Conservation (phyloP, 164 flowering plant species). For the Warburgia ugandensis region DNA sequence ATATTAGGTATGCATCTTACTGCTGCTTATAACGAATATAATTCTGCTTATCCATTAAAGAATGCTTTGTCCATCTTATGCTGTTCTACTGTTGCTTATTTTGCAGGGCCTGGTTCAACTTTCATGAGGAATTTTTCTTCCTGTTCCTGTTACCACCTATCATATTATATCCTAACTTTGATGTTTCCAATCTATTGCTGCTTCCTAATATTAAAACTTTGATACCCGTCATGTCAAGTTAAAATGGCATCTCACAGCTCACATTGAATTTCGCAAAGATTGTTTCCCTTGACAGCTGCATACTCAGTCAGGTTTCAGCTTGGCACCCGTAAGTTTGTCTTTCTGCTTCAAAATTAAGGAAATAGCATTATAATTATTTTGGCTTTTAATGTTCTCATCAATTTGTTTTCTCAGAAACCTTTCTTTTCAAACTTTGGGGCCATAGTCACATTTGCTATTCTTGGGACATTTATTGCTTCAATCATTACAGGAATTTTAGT, state of each 20-base stretch:
- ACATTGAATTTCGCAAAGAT: background rate
- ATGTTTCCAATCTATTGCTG: background rate
- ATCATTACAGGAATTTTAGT: constrained; percentile 86
- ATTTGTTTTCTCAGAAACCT: constrained; percentile 61
- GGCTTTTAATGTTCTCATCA: background rate
- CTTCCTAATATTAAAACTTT: background rate
- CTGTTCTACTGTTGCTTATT: constrained; percentile 8
- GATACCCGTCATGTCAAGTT: background rate
- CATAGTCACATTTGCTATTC: constrained; percentile 90
- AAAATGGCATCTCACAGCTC: background rate
- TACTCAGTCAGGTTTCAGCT: constrained; percentile 96
- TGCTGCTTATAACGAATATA: background rate
- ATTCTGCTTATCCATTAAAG: background rate
- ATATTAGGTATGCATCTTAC: constrained; percentile 46
- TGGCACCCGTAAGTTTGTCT: constrained; percentile 71
- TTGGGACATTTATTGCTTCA: constrained; percentile 87
- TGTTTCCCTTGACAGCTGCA: constrained; percentile 55
- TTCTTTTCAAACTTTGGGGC: constrained; percentile 98
- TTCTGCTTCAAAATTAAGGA: background rate
- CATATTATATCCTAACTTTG: constrained; percentile 82
- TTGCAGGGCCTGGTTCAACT: constrained; percentile 91
- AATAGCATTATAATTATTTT: background rate
- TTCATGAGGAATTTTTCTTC: constrained; percentile 97
- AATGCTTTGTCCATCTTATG: background rate
- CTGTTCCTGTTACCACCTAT: constrained; percentile 90